Base-by-base conservation (phyloP, 768 basidiomycete species). In the Lactarius psammicola region DNA sequence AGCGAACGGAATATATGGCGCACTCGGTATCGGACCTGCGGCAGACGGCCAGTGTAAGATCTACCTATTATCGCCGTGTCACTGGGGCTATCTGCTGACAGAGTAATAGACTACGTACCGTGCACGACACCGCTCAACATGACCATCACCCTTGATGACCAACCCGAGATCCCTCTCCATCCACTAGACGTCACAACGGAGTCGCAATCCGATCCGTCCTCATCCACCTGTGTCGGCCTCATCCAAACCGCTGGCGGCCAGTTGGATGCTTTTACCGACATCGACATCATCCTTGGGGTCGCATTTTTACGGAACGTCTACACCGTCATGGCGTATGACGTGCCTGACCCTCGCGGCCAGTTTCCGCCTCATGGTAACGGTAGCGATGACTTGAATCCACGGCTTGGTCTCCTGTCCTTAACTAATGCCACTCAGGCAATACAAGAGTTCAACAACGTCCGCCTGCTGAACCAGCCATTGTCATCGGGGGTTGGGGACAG, bases 1-100 rank as follows among this genome's bases (percentile, higher is more conserved):
- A 23, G 88, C 90, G 18, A 87, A 93, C 69, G 90, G 80, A 7
- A 88, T 92, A 23, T 93, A 92, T 65, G 90, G 90, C 10, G 87
- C 90, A 4, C 76, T 90, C 60, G 88, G 86, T 1, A 77, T 92
- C 31, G 70, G 74, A 26, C 87, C 89, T 9, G 82, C 78, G 0
- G 63, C 77, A 1, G 87, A 90, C 67, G 87, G 89, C 23, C 79
- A 82, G 57, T 90, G 90, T 90, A 69, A 66, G 88, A 78, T 18
- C 4, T 56, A 33, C 61, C 54, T 44, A 66, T 57, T 30, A 62
- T 36, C 20, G 15, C 4, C 3, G 11, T 51, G 49, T 26, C n/a
- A 17, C 34, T 11, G 18, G 6, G 13, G 10, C 59, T 62, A 53
- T 26, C 44, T 75, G n/a, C 72, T 64, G 33, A 49, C 61, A 5